These are phyloP conservation scores for Kandelia obovata DNA, from an alignment of 345 rosid genomes.

Conservation along the genomic window DNA sequence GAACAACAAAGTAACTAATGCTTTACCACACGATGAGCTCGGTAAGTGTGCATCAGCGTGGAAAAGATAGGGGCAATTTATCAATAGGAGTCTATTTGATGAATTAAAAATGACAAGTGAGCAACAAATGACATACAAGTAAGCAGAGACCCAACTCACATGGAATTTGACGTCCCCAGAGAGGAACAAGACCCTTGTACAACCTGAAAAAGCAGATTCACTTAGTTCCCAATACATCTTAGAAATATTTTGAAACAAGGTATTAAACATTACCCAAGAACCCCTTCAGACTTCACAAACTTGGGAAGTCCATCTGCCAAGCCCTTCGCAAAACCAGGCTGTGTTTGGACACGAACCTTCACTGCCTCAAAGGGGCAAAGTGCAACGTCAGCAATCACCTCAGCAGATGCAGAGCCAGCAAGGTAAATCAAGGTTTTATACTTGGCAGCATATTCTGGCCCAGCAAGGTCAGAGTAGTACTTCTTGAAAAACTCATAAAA, in stretches of 20 bases:
- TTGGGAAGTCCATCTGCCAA: slow-evolving; percentile 89
- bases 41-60: no score
- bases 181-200: slow-evolving; percentile 94
- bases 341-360: slow-evolving; percentile 97
- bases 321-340: slow-evolving; percentile 98
- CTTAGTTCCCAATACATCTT: slow-evolving; percentile 8
- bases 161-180: slow-evolving; percentile 99
- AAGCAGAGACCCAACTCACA: slow-evolving; percentile 45
- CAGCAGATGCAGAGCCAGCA: slow-evolving; percentile 98
- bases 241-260: background rate
- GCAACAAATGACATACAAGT: no score
- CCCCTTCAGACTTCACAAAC: slow-evolving; percentile 85
- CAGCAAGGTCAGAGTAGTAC: slow-evolving; percentile 84
- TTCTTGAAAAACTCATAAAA: slow-evolving; percentile 97
- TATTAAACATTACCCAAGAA: slow-evolving; percentile 52
- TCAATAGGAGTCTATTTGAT: background rate
- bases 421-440: slow-evolving; percentile 97
- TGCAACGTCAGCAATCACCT: slow-evolving; percentile 83
- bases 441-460: slow-evolving; percentile 77
- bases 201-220: slow-evolving; percentile 42
- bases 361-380: slow-evolving; percentile 99
- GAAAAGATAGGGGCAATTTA: background rate
- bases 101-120: background rate
- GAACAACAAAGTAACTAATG: no score
- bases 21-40: no score